Percentiles rank a stretch among this genome's conserved stretches.
These are phyloP conservation scores for Pyrus pyrifolia DNA, from an alignment of 306 rosid species.

Conservation along the genomic window DNA sequence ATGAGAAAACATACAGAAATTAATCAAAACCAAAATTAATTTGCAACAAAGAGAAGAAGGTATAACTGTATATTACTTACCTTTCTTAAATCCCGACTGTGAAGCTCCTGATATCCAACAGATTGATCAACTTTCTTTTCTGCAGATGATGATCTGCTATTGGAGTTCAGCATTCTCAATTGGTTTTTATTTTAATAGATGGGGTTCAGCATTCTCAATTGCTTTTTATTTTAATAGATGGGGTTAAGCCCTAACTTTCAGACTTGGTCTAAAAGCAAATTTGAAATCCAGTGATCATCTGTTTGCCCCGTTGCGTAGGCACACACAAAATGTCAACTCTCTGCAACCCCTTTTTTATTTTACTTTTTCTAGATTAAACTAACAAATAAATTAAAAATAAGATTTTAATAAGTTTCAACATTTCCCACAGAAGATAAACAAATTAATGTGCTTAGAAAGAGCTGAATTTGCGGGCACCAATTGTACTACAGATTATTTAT, in stretches of 20 bases:
- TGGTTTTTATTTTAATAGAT: neutral
- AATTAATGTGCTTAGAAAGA: conserved; percentile 17
- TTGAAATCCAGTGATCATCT: conserved; percentile 19
- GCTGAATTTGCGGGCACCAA: conserved; percentile 7
- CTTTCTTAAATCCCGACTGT: conserved; percentile 16
- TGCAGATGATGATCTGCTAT: neutral
- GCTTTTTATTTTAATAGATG: neutral
- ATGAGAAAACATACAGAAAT: neutral
- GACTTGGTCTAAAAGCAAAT: conserved; percentile 23
- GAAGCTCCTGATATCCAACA: conserved; percentile 4
- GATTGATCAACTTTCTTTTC: conserved; percentile 31
- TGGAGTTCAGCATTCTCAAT: conserved; percentile 28
- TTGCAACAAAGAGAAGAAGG: neutral
- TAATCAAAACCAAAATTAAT: neutral
- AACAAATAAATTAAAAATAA: neutral
- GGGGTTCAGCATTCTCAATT: conserved; percentile 21
- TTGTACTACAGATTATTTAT: neutral
- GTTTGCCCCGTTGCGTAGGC: conserved; percentile 29
- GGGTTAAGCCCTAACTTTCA: conserved; percentile 18
- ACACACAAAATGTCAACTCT: conserved; percentile 52
- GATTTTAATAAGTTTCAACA: conserved; percentile 12
- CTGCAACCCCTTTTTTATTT: conserved; percentile 25
- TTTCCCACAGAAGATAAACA: conserved; percentile 15
- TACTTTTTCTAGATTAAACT: neutral
- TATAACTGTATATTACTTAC: neutral